A percentile compares a stretch with the other conserved stretches of the same genome.
Evolutionary conservation across 2,329 filamentous ascomycete genomes (phyloP).

Genomic region (Geosmithia putterillii): DNA sequence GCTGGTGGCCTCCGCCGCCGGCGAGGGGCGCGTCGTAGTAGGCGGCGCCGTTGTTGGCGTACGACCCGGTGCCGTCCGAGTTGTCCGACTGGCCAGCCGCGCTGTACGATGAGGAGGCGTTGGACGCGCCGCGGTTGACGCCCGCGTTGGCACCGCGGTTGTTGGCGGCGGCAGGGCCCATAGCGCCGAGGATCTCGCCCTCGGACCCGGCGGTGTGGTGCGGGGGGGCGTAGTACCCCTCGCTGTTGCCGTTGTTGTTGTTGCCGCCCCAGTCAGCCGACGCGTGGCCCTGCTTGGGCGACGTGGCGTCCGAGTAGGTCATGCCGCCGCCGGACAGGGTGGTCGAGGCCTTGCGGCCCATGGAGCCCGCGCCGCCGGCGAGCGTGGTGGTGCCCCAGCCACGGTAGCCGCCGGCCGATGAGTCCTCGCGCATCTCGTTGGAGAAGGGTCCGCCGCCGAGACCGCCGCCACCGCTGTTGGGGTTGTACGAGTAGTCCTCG

Average conservation of each 20-base stretch:
- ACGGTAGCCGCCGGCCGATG: constrained; percentile 58
- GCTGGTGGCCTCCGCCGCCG: not conserved
- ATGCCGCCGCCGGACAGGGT: constrained; percentile 70
- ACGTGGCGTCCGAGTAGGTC: constrained; percentile 62
- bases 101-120: constrained; percentile 93
- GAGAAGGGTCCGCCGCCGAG: constrained; percentile 33
- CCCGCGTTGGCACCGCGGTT: constrained; percentile 45
- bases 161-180: constrained; percentile 59
- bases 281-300: constrained; percentile 50
- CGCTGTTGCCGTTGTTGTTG: constrained; percentile 1
- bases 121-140: constrained; percentile 81
- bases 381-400: constrained; percentile 78
- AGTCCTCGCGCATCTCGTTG: constrained; percentile 69
- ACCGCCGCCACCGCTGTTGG: constrained; percentile 53
- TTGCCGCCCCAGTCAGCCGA: constrained; percentile 63
- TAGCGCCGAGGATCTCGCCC: constrained; percentile 70
- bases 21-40: constrained; percentile 17
- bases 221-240: too few relatives aligned
- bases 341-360: constrained; percentile 74
- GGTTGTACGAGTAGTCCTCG: constrained; percentile 94
- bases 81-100: constrained; percentile 63
- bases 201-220: constrained; percentile 34
- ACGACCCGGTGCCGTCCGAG: constrained; percentile 38
- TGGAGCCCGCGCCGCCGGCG: constrained; percentile 39
- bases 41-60: constrained; percentile 30